A percentile compares a stretch with the other conserved stretches of the same genome.
phyloP scores from a whole-genome alignment of 2,329 filamentous ascomycete genomes.

The Fusarium brevicatenulatum region DNA sequence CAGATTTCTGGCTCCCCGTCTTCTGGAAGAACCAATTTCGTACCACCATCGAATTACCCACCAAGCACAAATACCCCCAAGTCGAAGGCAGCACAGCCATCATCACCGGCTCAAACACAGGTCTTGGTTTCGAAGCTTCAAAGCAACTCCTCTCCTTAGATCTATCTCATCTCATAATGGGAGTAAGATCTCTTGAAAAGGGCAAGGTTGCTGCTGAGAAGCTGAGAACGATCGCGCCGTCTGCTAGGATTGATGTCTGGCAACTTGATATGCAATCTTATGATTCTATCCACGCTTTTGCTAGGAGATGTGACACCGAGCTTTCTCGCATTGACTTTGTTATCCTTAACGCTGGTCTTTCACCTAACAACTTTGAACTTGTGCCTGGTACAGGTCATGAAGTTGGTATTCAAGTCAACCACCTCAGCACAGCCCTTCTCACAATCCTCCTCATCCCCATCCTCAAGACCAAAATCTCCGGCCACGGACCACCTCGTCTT shows the following conservation, averaged over 20 bases:
- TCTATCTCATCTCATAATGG: conserved; percentile 27
- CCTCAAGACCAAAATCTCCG: conserved; percentile 16
- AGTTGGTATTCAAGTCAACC: conserved; percentile 47
- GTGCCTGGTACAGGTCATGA: conserved; percentile 44
- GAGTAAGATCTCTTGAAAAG: conserved; percentile 26
- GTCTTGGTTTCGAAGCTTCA: conserved; percentile 40
- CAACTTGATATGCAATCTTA: conserved; percentile 43
- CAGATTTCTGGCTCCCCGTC: conserved; percentile 10
- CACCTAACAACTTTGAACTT: conserved; percentile 24
- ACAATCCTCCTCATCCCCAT: conserved; percentile 43
- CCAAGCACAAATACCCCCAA: conserved; percentile 24
- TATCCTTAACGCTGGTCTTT: conserved; percentile 51
- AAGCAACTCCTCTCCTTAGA: conserved; percentile 38
- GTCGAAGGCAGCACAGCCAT: conserved; percentile 30
- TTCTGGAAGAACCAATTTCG: conserved; percentile 40
- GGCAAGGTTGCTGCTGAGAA: conserved; percentile 24
- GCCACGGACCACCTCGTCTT: conserved; percentile 28
- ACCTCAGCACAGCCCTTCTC: conserved; percentile 46
- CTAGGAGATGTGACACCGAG: conserved; percentile 9
- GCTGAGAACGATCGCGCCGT: background rate
- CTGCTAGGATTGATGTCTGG: conserved; percentile 40
- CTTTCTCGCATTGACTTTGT: conserved; percentile 39
- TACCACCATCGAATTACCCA: conserved; percentile 35
- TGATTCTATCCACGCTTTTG: conserved; percentile 38
- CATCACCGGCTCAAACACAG: conserved; percentile 43